Conservation (phyloP, 2,329 filamentous ascomycete species). For the Sporothrix brasiliensis region DNA sequence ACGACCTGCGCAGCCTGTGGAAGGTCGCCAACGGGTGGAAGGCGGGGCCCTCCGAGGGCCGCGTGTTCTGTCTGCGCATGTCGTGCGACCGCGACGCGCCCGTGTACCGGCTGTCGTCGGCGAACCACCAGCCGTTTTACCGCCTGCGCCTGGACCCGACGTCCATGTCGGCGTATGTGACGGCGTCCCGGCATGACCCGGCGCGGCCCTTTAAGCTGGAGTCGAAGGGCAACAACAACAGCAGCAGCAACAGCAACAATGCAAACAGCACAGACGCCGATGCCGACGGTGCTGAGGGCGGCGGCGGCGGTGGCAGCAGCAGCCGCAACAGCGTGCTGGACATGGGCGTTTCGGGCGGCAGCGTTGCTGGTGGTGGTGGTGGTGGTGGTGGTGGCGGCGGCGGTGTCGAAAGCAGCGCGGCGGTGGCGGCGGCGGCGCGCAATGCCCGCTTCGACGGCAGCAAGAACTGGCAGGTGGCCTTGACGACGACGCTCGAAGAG, state of each 20-base stretch:
- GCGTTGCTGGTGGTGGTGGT: constrained; percentile 31
- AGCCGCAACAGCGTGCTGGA: constrained; percentile 39
- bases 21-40: constrained; percentile 71
- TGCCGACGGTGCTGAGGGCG: constrained; percentile 14
- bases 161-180: constrained; percentile 63
- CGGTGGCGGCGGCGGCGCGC: not conserved
- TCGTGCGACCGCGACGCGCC: constrained; percentile 62
- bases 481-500: constrained; percentile 62
- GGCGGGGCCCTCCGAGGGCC: constrained; percentile 61
- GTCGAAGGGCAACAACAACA: constrained; percentile 43
- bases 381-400: constrained; percentile 13
- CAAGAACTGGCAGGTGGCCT: constrained; percentile 60
- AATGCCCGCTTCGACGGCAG: constrained; percentile 46
- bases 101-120: constrained; percentile 66
- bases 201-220: constrained; percentile 55
- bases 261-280: constrained; percentile 34
- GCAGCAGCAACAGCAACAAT: constrained; percentile 45
- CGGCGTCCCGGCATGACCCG: constrained; percentile 63
- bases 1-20: constrained; percentile 68
- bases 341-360: constrained; percentile 27
- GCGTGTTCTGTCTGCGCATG: constrained; percentile 62
- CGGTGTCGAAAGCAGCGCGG: constrained; percentile 31
- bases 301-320: constrained; percentile 39
- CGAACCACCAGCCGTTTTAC: constrained; percentile 67
- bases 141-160: constrained; percentile 66